phyloP scores from a whole-genome alignment of 2,329 filamentous ascomycete species.

The Sporothrix dimorphospora region DNA sequence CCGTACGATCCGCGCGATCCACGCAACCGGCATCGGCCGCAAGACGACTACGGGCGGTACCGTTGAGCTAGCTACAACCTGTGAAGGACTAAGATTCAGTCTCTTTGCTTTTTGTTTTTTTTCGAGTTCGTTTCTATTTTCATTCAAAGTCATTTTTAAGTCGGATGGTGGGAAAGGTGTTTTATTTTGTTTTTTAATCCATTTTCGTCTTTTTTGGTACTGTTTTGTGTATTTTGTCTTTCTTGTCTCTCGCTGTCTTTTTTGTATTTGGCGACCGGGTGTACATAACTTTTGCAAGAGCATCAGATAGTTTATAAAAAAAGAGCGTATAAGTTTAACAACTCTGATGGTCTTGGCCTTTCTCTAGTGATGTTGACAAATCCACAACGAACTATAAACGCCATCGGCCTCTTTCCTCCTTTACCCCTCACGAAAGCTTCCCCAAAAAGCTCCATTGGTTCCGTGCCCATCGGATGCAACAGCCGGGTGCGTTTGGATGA shows the following conservation, averaged over 20 bases:
- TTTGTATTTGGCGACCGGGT: not conserved
- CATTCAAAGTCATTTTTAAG: not conserved
- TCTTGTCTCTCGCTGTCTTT: not conserved
- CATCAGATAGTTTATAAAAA: slow-evolving; percentile 1
- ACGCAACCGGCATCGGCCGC: slow-evolving; percentile 35
- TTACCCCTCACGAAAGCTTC: slow-evolving; percentile 12
- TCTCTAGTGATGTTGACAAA: not conserved
- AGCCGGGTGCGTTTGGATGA: not conserved
- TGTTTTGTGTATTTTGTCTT: not conserved
- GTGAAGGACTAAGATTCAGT: not conserved
- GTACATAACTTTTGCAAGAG: not conserved
- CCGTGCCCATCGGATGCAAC: slow-evolving; percentile 24
- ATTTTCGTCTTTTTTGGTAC: not conserved
- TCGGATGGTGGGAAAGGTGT: not conserved
- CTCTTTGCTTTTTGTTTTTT: not conserved
- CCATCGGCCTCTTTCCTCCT: not conserved
- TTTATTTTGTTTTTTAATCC: not conserved
- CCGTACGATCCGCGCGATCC: slow-evolving; percentile 30
- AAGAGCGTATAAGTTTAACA: not conserved
- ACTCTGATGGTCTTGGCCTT: not conserved
- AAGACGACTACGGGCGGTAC: slow-evolving; percentile 36
- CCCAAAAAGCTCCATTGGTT: slow-evolving; percentile 1
- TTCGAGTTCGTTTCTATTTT: not conserved
- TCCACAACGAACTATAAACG: not conserved
- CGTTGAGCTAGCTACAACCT: not conserved